Percentiles rank a stretch among this genome's conserved stretches.
Conservation (phyloP, 371 early-diverging fungal genomes). For the Mortierella sp. region DNA sequence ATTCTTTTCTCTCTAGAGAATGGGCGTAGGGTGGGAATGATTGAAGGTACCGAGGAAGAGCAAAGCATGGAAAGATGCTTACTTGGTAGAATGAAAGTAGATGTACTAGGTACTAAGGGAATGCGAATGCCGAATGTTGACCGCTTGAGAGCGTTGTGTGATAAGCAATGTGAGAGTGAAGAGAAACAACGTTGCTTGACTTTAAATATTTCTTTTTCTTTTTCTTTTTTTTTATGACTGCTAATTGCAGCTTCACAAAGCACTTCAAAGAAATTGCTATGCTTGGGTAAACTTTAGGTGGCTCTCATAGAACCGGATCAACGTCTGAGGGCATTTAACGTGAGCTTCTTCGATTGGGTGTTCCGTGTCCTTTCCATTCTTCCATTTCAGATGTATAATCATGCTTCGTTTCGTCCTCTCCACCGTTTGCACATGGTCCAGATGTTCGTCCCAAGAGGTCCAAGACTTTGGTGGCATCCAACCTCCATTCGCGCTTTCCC, state of each 20-base stretch:
- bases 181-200: neutral
- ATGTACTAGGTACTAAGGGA: neutral
- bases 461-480: conserved; percentile 34
- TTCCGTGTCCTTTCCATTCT: conserved; percentile 34
- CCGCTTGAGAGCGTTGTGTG: neutral
- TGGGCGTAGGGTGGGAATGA: neutral
- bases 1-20: neutral
- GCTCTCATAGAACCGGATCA: conserved; percentile 46
- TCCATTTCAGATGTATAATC: conserved; percentile 39
- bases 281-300: conserved; percentile 48
- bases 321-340: conserved; percentile 31
- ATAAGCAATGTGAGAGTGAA: neutral
- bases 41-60: neutral
- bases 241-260: no score
- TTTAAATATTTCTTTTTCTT: no score
- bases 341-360: conserved; percentile 30
- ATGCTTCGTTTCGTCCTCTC: conserved; percentile 25
- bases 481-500: neutral
- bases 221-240: neutral
- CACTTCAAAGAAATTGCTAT: neutral
- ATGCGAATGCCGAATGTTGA: neutral
- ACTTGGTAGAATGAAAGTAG: neutral
- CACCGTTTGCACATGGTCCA: conserved; percentile 28
- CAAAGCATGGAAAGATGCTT: neutral
- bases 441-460: conserved; percentile 42